Evolutionary conservation across 2,329 filamentous ascomycete species (phyloP).

Genomic region (Bertia moriformis): DNA sequence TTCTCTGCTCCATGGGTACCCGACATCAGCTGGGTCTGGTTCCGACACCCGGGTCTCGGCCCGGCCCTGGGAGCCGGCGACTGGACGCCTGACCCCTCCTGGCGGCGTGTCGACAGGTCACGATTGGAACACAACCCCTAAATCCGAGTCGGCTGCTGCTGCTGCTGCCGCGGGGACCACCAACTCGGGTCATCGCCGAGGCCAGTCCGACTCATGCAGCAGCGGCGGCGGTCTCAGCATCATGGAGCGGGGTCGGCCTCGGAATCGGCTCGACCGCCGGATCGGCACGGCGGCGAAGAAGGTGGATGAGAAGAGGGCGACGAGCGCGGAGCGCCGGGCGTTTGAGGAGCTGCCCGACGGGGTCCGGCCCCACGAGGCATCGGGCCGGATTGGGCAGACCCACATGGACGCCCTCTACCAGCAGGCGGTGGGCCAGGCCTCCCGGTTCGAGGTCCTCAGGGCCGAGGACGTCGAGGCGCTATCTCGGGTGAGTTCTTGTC

Average conservation of each 20-base stretch:
- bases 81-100: constrained; percentile 8
- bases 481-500: constrained; percentile 34
- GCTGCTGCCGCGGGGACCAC: constrained; percentile 7
- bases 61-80: constrained; percentile 24
- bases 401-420: constrained; percentile 37
- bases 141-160: no score
- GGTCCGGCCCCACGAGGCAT: constrained; percentile 35
- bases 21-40: constrained; percentile 31
- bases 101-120: constrained; percentile 12
- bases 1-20: constrained; percentile 22
- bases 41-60: constrained; percentile 26
- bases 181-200: constrained; percentile 23
- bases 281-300: constrained; percentile 20
- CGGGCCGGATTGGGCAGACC: constrained; percentile 24
- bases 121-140: constrained; percentile 14
- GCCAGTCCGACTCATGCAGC: constrained; percentile 37
- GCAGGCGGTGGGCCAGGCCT: constrained; percentile 47
- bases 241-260: constrained; percentile 46
- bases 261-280: constrained; percentile 30
- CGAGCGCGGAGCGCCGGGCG: constrained; percentile 36
- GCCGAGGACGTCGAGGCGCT: constrained; percentile 49
- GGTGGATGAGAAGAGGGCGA: constrained; percentile 25
- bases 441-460: constrained; percentile 49
- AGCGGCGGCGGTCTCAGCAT: constrained; percentile 40
- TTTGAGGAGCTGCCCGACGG: constrained; percentile 49